phyloP scores from a whole-genome alignment of 176 grass and related monocot genomes.

The Hordeum marinum region DNA sequence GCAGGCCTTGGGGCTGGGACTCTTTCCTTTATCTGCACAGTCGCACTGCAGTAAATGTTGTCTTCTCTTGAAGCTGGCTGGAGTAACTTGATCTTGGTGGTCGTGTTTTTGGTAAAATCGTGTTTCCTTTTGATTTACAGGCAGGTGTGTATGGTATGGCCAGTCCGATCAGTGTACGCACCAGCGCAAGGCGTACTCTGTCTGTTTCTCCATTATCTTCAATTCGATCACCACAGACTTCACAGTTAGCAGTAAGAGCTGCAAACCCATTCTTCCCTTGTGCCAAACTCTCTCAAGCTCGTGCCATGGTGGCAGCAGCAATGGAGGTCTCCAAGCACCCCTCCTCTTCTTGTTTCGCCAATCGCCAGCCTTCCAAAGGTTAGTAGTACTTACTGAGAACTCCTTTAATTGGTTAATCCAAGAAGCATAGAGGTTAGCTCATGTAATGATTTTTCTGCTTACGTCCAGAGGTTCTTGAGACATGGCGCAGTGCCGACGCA shows the following conservation, averaged over 20 bases:
- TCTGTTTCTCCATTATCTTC: neutral
- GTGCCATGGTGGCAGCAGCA: neutral
- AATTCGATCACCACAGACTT: neutral
- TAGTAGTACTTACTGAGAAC: neutral
- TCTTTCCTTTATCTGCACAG: neutral
- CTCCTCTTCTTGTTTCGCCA: neutral
- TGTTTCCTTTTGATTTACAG: neutral
- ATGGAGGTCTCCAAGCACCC: conserved; percentile 11
- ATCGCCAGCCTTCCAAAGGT: conserved; percentile 33
- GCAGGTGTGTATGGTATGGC: conserved; percentile 19
- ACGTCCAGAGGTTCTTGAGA: conserved; percentile 44
- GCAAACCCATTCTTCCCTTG: neutral
- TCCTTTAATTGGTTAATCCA: neutral
- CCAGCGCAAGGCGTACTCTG: neutral
- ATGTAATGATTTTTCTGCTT: neutral
- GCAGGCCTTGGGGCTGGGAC: neutral
- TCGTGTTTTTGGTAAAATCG: neutral
- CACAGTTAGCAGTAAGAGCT: neutral
- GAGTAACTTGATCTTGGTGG: neutral
- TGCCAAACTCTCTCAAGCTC: neutral
- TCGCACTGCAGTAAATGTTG: neutral
- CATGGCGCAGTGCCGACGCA: conserved; percentile 48
- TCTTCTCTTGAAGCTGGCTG: neutral
- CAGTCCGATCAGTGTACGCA: neutral
- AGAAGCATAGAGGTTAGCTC: neutral